A percentile compares a stretch with the other conserved stretches of the same genome.
phyloP scores from a whole-genome alignment of 2,329 filamentous ascomycete species.

The Incumbomyces lentus region DNA sequence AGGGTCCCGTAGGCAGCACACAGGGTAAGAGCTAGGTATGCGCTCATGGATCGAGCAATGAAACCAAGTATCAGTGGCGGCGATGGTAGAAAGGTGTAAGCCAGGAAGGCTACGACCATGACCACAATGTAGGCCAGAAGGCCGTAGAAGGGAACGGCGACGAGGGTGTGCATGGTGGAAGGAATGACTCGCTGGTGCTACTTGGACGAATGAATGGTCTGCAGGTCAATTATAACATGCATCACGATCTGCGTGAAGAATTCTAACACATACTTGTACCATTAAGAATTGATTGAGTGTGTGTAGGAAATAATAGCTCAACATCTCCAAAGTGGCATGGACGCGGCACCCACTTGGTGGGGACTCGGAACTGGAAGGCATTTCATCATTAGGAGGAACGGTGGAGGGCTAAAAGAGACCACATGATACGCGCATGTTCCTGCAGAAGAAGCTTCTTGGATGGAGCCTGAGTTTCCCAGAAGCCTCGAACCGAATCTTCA shows the following conservation, averaged over 20 bases:
- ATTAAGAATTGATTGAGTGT: background rate
- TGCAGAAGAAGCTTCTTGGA: no score
- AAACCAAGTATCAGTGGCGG: slow-evolving; percentile 29
- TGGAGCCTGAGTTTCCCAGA: no score
- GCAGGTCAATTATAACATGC: background rate
- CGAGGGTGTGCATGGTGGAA: slow-evolving; percentile 20
- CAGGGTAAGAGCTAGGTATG: slow-evolving; percentile 35
- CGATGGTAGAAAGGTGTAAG: slow-evolving; percentile 33
- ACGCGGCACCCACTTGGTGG: background rate
- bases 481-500: no score
- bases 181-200: background rate
- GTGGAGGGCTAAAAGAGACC: no score
- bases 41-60: slow-evolving; percentile 35
- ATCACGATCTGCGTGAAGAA: background rate
- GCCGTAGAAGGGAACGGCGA: slow-evolving; percentile 33
- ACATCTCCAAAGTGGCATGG: slow-evolving; percentile 4
- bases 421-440: no score
- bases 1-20: slow-evolving; percentile 64
- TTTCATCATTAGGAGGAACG: no score
- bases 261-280: no score
- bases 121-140: slow-evolving; percentile 54
- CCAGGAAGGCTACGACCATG: slow-evolving; percentile 42
- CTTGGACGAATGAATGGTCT: background rate
- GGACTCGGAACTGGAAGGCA: background rate
- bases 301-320: background rate